Percentiles rank a stretch among this genome's conserved stretches.
phyloP scores from a whole-genome alignment of 441 rosid genomes.

The Adansonia grandidieri region DNA sequence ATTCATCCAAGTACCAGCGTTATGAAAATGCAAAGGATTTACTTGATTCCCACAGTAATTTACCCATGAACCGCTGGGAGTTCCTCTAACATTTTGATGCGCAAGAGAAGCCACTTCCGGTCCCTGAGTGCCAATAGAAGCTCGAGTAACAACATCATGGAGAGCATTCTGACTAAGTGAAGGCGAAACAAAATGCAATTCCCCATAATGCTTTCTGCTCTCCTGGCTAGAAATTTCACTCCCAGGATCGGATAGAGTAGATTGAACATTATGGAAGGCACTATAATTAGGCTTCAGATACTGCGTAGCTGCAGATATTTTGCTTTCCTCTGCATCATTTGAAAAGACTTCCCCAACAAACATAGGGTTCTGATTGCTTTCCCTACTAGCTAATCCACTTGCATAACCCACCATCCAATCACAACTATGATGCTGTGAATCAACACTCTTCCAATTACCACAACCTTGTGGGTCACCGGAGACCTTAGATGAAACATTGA shows the following conservation, averaged over 20 bases:
- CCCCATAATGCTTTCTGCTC: conserved; percentile 34
- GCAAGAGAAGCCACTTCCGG: conserved; percentile 21
- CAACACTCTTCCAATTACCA: conserved; percentile 38
- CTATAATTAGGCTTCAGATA: conserved; percentile 31
- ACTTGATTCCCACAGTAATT: conserved; percentile 37
- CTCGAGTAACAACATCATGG: conserved; percentile 42
- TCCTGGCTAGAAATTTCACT: conserved; percentile 38
- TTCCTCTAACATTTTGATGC: conserved; percentile 21
- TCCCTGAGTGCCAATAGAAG: conserved; percentile 32
- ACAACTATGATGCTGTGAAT: conserved; percentile 34
- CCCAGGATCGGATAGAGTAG: conserved; percentile 35
- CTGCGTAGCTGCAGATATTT: conserved; percentile 27
- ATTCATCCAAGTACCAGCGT: conserved; percentile 35
- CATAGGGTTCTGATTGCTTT: conserved; percentile 37
- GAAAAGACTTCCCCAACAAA: conserved; percentile 45
- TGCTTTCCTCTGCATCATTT: conserved; percentile 39
- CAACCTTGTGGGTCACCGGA: conserved; percentile 37
- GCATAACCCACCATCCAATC: conserved; percentile 50
- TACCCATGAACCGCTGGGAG: conserved; percentile 21
- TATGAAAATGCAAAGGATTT: conserved; percentile 24
- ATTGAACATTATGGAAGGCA: conserved; percentile 37
- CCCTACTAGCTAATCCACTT: conserved; percentile 40
- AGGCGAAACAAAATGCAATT: conserved; percentile 34
- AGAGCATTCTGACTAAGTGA: conserved; percentile 27
- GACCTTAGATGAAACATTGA: conserved; percentile 26